Conservation (phyloP, 768 basidiomycete species). For the Gymnopilus dilepis region DNA sequence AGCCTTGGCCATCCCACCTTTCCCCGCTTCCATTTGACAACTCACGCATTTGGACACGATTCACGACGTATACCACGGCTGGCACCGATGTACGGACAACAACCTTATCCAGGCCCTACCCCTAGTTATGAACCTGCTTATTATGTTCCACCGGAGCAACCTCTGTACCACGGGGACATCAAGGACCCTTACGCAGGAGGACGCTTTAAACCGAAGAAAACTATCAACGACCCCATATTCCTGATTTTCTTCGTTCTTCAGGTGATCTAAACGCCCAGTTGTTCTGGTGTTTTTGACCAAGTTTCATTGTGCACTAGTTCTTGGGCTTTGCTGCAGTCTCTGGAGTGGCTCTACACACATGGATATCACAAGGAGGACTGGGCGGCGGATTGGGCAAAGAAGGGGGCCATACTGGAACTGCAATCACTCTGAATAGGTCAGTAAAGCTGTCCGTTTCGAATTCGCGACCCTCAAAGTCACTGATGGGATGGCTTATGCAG, state of each 20-base stretch:
- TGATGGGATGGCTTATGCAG: conserved; percentile 37
- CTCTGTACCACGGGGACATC: conserved; percentile 32
- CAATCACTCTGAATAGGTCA: conserved; percentile 70
- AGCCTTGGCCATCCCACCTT: not conserved
- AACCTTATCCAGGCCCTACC: conserved; percentile 45
- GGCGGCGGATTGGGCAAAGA: conserved; percentile 74
- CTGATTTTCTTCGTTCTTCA: conserved; percentile 75
- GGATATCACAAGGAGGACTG: conserved; percentile 66
- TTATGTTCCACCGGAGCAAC: conserved; percentile 31
- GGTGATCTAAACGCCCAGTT: conserved; percentile 39
- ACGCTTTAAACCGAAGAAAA: conserved; percentile 72
- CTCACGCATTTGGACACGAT: not conserved
- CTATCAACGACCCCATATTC: conserved; percentile 74
- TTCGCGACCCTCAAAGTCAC: not conserved
- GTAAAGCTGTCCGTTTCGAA: not conserved
- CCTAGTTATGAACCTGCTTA: conserved; percentile 42
- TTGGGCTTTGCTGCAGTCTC: conserved; percentile 73
- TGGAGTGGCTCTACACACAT: conserved; percentile 65
- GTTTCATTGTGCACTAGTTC: conserved; percentile 43
- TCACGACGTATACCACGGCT: conserved; percentile 10
- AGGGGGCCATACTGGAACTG: conserved; percentile 59
- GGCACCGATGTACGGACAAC: conserved; percentile 32
- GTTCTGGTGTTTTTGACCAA: not conserved
- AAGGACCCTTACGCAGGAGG: conserved; percentile 64
- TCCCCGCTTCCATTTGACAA: not conserved